Evolutionary conservation across 495 filamentous ascomycete species (phyloP), one percentile per base, ranked within the genome.

Genomic region (Clavariopsis aquatica): DNA sequence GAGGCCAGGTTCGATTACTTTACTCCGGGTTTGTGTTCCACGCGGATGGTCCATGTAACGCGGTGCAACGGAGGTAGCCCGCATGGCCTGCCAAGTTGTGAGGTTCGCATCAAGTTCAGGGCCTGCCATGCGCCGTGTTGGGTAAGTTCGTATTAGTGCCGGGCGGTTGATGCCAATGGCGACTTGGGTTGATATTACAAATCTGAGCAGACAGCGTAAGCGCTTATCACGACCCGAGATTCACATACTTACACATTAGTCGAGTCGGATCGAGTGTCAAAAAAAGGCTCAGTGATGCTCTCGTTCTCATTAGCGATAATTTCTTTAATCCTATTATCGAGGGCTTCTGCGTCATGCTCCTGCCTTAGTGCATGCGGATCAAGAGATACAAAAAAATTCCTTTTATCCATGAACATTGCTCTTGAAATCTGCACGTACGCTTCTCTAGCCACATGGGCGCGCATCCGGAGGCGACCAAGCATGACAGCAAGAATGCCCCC

Each of bases 401-500:
- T 17, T 36, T 98, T 94, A 17, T 93, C 96, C 75, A 95, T 89
- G 66, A 97, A 98, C 1, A 98, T 93, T 71, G 85, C 87, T 66
- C 88, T 85, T 29, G 94, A 95, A 79, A 98, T 88, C 59, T 89
- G 85, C 58, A 95, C 89, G 70, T 97, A 98, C 10, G 96, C 85
- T 61, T 96, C 88, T 76, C 94, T 96, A 80, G 93, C 96, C 1
- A 89, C 92, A 73, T 96, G 92, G 24, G 97, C 78, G 69, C 96
- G 91, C 69, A 98, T 84, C 47, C 94, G 89, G 65, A 98, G 78
- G 34, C 94, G 85, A 12, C 94, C 94, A 15, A 98, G 82, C 94
- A 98, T 97, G 66, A 98, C 82, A n/a, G 93, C 94, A 63, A 98
- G 95, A 51, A 98, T 77, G 2, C 94, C 94, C 67, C 93, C 93